Evolutionary conservation across 805 yeast species (phyloP).

Genomic region (Ogataea salicorniae): DNA sequence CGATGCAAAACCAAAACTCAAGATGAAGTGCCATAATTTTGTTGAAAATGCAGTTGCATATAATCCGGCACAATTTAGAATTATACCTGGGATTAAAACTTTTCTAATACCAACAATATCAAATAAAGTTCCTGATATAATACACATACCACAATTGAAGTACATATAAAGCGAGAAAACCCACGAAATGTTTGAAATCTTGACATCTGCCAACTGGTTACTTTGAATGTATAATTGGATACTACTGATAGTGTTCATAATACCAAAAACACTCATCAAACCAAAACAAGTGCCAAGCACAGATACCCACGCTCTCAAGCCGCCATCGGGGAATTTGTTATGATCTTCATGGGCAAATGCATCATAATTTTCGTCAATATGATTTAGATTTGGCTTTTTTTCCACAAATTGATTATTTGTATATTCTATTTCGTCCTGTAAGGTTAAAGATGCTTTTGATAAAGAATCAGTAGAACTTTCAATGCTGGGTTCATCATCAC

Average conservation of each 20-base stretch:
- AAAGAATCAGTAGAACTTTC: no score
- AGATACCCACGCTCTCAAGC: slow-evolving; percentile 49
- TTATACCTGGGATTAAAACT: slow-evolving; percentile 43
- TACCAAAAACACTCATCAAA: slow-evolving; percentile 48
- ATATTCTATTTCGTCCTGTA: no score
- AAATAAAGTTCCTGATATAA: slow-evolving; percentile 44
- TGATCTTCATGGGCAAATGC: slow-evolving; percentile 23
- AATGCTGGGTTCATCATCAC: no score
- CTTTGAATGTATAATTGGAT: slow-evolving; percentile 56
- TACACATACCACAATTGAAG: slow-evolving; percentile 40
- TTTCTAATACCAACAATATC: slow-evolving; percentile 53
- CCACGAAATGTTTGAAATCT: slow-evolving; percentile 57
- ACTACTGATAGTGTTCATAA: slow-evolving; percentile 56
- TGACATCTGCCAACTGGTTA: slow-evolving; percentile 45
- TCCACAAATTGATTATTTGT: no score
- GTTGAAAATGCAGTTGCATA: slow-evolving; percentile 48
- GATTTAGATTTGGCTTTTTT: no score
- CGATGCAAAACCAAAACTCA: slow-evolving; percentile 51
- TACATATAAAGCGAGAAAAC: slow-evolving; percentile 56
- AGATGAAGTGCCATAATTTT: slow-evolving; percentile 49
- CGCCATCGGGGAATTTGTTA: slow-evolving; percentile 54
- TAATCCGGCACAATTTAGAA: slow-evolving; percentile 43
- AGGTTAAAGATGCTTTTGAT: no score
- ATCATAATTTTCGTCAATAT: slow-evolving; percentile 6
- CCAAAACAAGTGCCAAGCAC: slow-evolving; percentile 57